A percentile compares a stretch with the other conserved stretches of the same genome.
These are phyloP conservation scores for Penstemon eatonii DNA, from an alignment of 257 asterid genomes.

Conservation along the genomic window DNA sequence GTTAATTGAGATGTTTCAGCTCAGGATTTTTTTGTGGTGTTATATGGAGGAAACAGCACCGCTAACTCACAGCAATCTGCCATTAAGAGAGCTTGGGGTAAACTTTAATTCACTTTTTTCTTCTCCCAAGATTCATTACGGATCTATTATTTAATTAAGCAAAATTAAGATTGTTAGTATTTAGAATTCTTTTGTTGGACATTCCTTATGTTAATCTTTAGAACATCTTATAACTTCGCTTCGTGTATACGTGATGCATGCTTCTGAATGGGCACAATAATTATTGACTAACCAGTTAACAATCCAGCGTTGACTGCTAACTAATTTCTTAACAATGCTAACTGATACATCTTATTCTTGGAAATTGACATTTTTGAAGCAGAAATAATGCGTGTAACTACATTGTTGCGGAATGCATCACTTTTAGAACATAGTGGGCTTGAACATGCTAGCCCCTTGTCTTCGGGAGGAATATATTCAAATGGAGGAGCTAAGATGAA, in stretches of 20 bases:
- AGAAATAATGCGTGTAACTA: slow-evolving; percentile 99
- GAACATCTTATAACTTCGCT: not conserved
- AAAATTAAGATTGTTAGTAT: not conserved
- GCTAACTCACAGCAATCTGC: not conserved
- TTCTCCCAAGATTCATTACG: not conserved
- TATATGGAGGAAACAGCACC: not conserved
- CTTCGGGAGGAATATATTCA: slow-evolving; percentile 95
- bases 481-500: slow-evolving; percentile 98
- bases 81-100: not conserved
- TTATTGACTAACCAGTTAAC: slow-evolving; percentile 27
- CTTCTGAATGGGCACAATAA: slow-evolving; percentile 9
- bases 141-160: not conserved
- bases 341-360: slow-evolving; percentile 98
- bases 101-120: not conserved
- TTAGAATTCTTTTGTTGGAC: not conserved
- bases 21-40: no score
- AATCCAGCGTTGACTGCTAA: slow-evolving; percentile 62
- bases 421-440: slow-evolving; percentile 99
- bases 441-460: slow-evolving; percentile 99
- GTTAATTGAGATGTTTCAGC: no score
- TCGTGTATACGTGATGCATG: not conserved
- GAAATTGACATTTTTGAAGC: slow-evolving; percentile 99
- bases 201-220: not conserved
- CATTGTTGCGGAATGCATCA: slow-evolving; percentile 99
- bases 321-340: slow-evolving; percentile 85